phyloP scores from a whole-genome alignment of 1,284 basidiomycete genomes.

The Cutaneotrichosporon dermatis region DNA sequence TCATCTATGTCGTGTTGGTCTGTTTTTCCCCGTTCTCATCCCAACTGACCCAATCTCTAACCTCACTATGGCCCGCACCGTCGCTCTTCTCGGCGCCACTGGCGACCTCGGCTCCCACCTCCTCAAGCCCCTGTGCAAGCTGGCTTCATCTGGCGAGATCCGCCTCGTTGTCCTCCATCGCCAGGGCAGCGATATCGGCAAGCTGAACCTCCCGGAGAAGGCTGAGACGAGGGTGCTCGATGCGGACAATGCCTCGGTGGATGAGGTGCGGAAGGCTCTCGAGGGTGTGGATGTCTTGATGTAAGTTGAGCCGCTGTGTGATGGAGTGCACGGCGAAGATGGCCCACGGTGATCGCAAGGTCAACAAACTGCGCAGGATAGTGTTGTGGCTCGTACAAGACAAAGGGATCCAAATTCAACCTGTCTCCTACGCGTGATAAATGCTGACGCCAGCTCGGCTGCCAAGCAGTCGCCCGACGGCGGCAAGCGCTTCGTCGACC shows the following conservation, averaged over 20 bases:
- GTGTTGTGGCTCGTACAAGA: too few species aligned
- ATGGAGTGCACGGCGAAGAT: too few species aligned
- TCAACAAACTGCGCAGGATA: too few species aligned
- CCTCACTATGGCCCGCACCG: constrained; percentile 1
- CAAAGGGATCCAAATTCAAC: too few species aligned
- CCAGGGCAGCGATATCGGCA: constrained; percentile 3
- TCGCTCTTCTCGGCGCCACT: constrained; percentile 15
- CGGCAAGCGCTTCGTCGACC: background rate
- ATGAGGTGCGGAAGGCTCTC: background rate
- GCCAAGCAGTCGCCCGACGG: constrained; percentile 1
- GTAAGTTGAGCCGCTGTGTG: background rate
- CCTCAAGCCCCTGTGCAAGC: constrained; percentile 4
- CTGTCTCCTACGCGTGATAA: too few species aligned
- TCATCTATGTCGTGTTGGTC: too few species aligned
- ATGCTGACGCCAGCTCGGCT: constrained; percentile 5
- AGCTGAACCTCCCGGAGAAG: constrained; percentile 8
- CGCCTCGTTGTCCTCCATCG: constrained; percentile 18
- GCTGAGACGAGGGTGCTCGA: constrained; percentile 15
- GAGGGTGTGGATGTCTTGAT: constrained; percentile 4
- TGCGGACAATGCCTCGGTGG: background rate
- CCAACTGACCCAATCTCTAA: background rate
- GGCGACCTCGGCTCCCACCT: constrained; percentile 10
- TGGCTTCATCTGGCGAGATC: constrained; percentile 6
- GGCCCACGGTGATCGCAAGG: too few species aligned
- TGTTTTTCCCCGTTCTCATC: background rate